Percentiles rank a stretch among this genome's conserved stretches.
phyloP scores from a whole-genome alignment of 116 monocot species.

The Posidonia oceanica region DNA sequence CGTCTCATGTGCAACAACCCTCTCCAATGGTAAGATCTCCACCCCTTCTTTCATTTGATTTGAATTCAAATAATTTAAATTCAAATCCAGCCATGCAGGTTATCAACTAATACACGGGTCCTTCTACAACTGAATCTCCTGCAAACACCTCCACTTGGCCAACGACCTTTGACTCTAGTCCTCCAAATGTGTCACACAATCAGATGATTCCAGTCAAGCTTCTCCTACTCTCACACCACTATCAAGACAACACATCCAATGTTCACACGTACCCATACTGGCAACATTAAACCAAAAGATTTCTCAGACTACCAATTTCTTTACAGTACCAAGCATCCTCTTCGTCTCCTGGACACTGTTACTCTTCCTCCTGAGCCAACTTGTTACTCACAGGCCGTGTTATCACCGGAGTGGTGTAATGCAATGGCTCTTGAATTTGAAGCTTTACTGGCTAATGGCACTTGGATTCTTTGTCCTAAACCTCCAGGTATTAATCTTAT shows the following conservation, averaged over 20 bases:
- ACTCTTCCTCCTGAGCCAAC: neutral
- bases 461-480: neutral
- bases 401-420: neutral
- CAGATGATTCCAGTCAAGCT: no score
- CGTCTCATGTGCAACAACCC: neutral
- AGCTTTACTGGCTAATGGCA: neutral
- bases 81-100: neutral
- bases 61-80: neutral
- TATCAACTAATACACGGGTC: neutral
- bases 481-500: neutral
- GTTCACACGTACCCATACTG: no score
- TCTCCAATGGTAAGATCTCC: neutral
- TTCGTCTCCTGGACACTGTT: neutral
- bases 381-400: neutral
- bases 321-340: neutral
- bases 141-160: neutral
- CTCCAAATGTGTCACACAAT: neutral
- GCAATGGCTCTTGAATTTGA: conserved; percentile 2
- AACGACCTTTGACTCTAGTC: neutral
- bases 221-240: neutral
- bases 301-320: neutral
- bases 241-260: neutral
- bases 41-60: neutral
- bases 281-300: no score
- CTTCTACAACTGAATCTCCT: conserved; percentile 1